Base-by-base conservation (phyloP, 2,329 filamentous ascomycete genomes). In the Colletotrichum australisinense region DNA sequence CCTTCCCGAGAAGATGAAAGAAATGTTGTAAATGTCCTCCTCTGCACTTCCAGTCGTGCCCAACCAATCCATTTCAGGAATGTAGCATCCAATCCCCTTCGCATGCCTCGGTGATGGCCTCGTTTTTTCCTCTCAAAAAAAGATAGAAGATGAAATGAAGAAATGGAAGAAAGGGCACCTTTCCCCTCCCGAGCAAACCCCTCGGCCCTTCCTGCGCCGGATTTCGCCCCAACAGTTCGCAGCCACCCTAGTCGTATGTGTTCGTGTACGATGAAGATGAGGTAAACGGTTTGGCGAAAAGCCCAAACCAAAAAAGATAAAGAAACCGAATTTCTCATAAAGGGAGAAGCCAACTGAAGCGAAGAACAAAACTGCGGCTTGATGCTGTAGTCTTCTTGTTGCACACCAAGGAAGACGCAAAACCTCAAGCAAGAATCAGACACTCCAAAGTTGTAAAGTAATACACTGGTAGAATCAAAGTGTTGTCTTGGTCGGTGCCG, bases 401-500 rank as follows among this genome's bases (percentile, higher is more conserved):
- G 49, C 60, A 49, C 55, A 52, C 56, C 60, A 64, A 64, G 55
- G 19, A 60, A 59, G 66, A 56, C 46, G 22, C 46, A 38, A 35
- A 65, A 49, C 60, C 42, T 59, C 70, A 55, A 65, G 66, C 32
- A 62, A 70, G 59, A 70, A 65, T 56, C 60, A 56, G 70, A 72
- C 67, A 62, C 63, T 56, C 28, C 28, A 69, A 62, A 72, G 38
- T 49, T 49, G 52, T 73, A 55, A 74, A 65, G 73, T 74, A 73
- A 74, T 74, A 74, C 73, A 74, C 60, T 66, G 56, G 32, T 69
- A 69, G 73, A 67, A 73, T 49, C 22, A 66, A 55, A 59, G 59
- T 56, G 74, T 79, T 74, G 80, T 81, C 73, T 76, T 80, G 53
- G 79, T 78, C 5, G 32, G 46, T 12, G 79, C 26, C 42, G 14